phyloP scores from a whole-genome alignment of 2,329 filamentous ascomycete species.

The Pestalotiopsis sp. region DNA sequence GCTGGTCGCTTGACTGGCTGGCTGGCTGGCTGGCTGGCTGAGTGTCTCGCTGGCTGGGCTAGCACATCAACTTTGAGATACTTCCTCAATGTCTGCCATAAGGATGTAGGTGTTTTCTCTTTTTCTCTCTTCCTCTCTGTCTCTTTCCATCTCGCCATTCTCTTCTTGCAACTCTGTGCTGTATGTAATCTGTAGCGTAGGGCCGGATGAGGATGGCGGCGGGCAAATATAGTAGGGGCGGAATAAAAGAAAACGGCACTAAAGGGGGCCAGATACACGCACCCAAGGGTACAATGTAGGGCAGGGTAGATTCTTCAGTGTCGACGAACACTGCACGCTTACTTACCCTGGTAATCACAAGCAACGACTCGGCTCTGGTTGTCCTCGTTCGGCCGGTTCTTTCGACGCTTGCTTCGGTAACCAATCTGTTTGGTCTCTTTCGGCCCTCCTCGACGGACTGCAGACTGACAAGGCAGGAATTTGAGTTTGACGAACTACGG shows the following conservation, averaged over 20 bases:
- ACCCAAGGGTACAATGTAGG: neutral
- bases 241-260: neutral
- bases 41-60: neutral
- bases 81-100: neutral
- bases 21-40: neutral
- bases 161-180: neutral
- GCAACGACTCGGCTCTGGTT: constrained; percentile 5
- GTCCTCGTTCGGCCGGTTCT: constrained; percentile 6
- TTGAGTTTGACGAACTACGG: constrained; percentile 5
- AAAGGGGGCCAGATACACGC: neutral
- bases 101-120: neutral
- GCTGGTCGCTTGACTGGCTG: neutral
- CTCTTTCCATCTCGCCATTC: neutral
- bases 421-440: constrained; percentile 2
- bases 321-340: neutral
- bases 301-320: neutral
- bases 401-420: constrained; percentile 3
- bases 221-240: neutral
- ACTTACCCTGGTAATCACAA: constrained; percentile 3
- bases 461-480: constrained; percentile 5
- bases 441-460: neutral
- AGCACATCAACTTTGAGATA: neutral
- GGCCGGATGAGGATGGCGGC: neutral
- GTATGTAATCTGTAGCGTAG: neutral
- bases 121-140: neutral